These are phyloP conservation scores for Solanum ahanhuiri DNA, from an alignment of 257 asterid genomes.

Conservation along the genomic window DNA sequence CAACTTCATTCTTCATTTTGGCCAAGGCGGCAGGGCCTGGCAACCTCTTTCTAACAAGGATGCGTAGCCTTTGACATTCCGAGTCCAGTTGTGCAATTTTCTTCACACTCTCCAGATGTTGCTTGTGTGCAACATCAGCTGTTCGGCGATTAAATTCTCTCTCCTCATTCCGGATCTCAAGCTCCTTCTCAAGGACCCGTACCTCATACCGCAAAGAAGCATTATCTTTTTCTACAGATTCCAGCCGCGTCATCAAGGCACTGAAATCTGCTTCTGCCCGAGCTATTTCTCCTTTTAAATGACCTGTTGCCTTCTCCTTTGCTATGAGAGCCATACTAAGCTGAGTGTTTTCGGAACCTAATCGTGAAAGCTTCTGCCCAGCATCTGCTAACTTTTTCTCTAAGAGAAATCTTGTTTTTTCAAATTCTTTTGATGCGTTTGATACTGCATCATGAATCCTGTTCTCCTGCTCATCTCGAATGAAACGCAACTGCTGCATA, in stretches of 20 bases:
- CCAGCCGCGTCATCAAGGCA: constrained; percentile 34
- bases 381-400: constrained; percentile 46
- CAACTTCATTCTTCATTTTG: constrained; percentile 67
- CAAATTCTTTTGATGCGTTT: constrained; percentile 44
- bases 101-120: constrained; percentile 50
- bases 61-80: constrained; percentile 69
- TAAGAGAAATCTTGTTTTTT: constrained; percentile 18
- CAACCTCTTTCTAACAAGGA: constrained; percentile 59
- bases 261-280: constrained; percentile 37
- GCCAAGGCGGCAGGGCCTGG: constrained; percentile 68
- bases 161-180: constrained; percentile 77
- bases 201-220: constrained; percentile 60
- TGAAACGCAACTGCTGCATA: constrained; percentile 58
- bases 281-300: constrained; percentile 30
- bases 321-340: constrained; percentile 40
- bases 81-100: constrained; percentile 53
- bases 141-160: constrained; percentile 59
- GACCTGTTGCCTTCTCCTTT: constrained; percentile 50
- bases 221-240: constrained; percentile 66
- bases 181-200: constrained; percentile 70
- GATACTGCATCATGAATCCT: constrained; percentile 42
- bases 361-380: constrained; percentile 23
- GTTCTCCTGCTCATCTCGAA: constrained; percentile 61
- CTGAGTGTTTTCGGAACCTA: constrained; percentile 49
- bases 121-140: constrained; percentile 47